A percentile compares a stretch with the other conserved stretches of the same genome.
These are phyloP conservation scores for Phaeotremella skinneri DNA, from an alignment of 768 basidiomycete species.

Conservation along the genomic window DNA sequence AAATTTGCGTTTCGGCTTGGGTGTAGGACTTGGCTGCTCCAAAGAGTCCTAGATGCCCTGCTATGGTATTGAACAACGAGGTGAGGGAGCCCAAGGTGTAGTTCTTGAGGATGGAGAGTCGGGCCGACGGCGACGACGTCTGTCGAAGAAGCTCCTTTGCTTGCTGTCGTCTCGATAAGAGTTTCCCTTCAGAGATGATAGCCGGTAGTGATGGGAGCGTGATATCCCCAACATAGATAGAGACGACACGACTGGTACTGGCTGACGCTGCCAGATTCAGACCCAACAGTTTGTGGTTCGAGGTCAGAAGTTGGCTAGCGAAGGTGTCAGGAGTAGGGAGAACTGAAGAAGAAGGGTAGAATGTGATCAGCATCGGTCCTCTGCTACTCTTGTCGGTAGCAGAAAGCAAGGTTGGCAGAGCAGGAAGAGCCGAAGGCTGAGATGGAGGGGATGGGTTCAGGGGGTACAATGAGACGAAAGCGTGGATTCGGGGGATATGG, in stretches of 20 bases:
- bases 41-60: slow-evolving; percentile 26
- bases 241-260: slow-evolving; percentile 24
- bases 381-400: slow-evolving; percentile 19
- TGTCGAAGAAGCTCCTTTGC: slow-evolving; percentile 14
- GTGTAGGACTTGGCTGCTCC: slow-evolving; percentile 22
- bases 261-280: slow-evolving; percentile 39
- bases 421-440: slow-evolving; percentile 41
- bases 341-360: slow-evolving; percentile 41
- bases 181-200: slow-evolving; percentile 21
- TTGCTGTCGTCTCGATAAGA: slow-evolving; percentile 23
- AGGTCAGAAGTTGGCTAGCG: slow-evolving; percentile 41
- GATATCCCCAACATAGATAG: slow-evolving; percentile 45
- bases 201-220: slow-evolving; percentile 25
- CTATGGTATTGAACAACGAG: slow-evolving; percentile 16
- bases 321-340: slow-evolving; percentile 39
- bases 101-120: slow-evolving; percentile 29
- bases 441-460: slow-evolving; percentile 43
- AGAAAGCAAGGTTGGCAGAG: slow-evolving; percentile 40
- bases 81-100: slow-evolving; percentile 21
- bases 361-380: slow-evolving; percentile 37
- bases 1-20: slow-evolving; percentile 26
- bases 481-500: slow-evolving; percentile 42
- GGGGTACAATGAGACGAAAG: slow-evolving; percentile 48
- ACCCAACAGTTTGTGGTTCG: slow-evolving; percentile 34
- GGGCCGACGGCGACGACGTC: slow-evolving; percentile 9